Conservation (phyloP, 208 protist species). For the Naegleria lovaniensis region DNA sequence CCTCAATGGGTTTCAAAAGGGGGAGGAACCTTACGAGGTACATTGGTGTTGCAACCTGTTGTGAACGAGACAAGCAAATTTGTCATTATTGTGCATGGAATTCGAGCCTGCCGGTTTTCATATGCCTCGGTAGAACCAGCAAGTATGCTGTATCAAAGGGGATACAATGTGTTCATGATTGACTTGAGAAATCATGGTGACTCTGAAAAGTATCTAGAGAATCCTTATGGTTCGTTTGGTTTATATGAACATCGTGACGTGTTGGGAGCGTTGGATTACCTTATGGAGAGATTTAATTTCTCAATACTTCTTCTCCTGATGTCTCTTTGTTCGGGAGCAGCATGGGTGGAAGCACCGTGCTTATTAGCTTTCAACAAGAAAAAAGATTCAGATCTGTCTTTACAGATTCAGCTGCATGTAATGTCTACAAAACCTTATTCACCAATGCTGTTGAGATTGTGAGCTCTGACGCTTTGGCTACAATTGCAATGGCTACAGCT, state of each 20-base stretch:
- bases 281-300: neutral
- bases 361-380: neutral
- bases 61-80: neutral
- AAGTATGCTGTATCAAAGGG: neutral
- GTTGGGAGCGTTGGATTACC: conserved; percentile 5
- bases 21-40: neutral
- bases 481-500: neutral
- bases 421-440: neutral
- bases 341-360: neutral
- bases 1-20: neutral
- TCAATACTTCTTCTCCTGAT: neutral
- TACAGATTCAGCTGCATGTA: neutral
- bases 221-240: neutral
- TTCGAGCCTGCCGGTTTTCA: neutral
- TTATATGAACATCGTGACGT: neutral
- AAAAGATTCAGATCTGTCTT: neutral
- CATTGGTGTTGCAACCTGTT: neutral
- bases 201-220: neutral
- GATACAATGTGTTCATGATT: neutral
- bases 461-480: neutral
- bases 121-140: neutral
- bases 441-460: neutral
- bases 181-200: conserved; percentile 21
- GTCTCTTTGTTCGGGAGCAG: neutral
- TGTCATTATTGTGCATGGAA: neutral